Conservation (phyloP, 176 grass and related monocot genomes). For the Aegilops longissima region DNA sequence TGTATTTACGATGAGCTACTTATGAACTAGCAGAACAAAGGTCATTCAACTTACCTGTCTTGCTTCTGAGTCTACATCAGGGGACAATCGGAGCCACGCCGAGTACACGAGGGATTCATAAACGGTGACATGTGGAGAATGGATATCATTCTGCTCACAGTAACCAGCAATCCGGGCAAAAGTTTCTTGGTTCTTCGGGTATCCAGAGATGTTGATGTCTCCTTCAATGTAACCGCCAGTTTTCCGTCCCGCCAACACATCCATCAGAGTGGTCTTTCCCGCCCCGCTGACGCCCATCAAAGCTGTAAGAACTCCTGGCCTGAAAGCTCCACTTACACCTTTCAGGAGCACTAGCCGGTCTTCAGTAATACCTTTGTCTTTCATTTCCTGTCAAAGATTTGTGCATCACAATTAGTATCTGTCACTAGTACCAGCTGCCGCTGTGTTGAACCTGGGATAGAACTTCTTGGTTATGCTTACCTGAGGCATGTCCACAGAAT, state of each 20-base stretch:
- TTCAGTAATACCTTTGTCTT: constrained; percentile 63
- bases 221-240: constrained; percentile 91
- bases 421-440: background rate
- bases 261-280: constrained; percentile 94
- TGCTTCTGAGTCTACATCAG: constrained; percentile 66
- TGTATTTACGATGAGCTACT: background rate
- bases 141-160: constrained; percentile 96
- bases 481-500: constrained; percentile 95
- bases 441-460: background rate
- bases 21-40: background rate
- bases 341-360: constrained; percentile 73
- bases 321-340: constrained; percentile 87
- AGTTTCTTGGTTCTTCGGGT: constrained; percentile 94
- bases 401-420: constrained; percentile 12
- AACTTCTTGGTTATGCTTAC: constrained; percentile 36
- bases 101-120: constrained; percentile 96
- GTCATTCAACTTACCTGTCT: constrained; percentile 56
- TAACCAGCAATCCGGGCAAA: constrained; percentile 93
- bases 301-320: constrained; percentile 89
- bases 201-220: constrained; percentile 81
- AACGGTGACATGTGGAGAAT: constrained; percentile 92
- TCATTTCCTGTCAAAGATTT: constrained; percentile 78
- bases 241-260: constrained; percentile 88
- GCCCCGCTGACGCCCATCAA: constrained; percentile 96
- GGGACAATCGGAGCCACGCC: constrained; percentile 80